phyloP scores from a whole-genome alignment of 176 grass and related monocot genomes.

The Ananas comosus region DNA sequence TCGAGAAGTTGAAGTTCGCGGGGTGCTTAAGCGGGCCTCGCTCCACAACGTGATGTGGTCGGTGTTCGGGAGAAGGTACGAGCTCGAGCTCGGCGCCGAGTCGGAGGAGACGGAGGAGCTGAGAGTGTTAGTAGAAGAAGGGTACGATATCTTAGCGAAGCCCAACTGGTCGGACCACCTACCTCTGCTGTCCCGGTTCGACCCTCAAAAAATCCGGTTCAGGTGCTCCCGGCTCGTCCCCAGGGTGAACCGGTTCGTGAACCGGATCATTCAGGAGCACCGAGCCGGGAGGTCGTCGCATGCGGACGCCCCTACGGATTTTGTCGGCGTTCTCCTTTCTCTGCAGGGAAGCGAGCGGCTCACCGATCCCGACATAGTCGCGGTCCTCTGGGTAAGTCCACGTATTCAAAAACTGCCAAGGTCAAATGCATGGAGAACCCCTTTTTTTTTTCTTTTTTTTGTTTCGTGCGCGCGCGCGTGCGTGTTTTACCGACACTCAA shows the following conservation, averaged over 20 bases:
- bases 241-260: constrained; percentile 56
- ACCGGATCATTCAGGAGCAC: constrained; percentile 58
- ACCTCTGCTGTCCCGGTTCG: constrained; percentile 46
- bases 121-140: constrained; percentile 60
- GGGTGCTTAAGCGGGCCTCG: constrained; percentile 43
- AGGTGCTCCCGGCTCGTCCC: constrained; percentile 52
- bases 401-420: neutral
- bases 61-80: constrained; percentile 59
- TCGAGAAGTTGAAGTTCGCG: constrained; percentile 25
- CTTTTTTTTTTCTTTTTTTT: too few relatives aligned
- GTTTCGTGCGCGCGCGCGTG: too few relatives aligned
- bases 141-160: constrained; percentile 67
- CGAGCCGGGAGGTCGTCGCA: constrained; percentile 10
- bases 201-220: constrained; percentile 45
- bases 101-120: constrained; percentile 44
- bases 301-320: constrained; percentile 17
- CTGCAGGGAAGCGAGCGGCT: constrained; percentile 49
- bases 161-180: constrained; percentile 96
- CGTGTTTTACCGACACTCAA: too few relatives aligned
- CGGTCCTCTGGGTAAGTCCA: constrained; percentile 70
- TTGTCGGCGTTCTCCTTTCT: constrained; percentile 73
- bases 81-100: constrained; percentile 31
- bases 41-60: constrained; percentile 86
- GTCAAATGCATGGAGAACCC: neutral
- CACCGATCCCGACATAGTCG: constrained; percentile 59